Percentiles rank a stretch among this genome's conserved stretches.
Conservation (phyloP, 2,329 filamentous ascomycete genomes). For the Fusarium zealandicum region DNA sequence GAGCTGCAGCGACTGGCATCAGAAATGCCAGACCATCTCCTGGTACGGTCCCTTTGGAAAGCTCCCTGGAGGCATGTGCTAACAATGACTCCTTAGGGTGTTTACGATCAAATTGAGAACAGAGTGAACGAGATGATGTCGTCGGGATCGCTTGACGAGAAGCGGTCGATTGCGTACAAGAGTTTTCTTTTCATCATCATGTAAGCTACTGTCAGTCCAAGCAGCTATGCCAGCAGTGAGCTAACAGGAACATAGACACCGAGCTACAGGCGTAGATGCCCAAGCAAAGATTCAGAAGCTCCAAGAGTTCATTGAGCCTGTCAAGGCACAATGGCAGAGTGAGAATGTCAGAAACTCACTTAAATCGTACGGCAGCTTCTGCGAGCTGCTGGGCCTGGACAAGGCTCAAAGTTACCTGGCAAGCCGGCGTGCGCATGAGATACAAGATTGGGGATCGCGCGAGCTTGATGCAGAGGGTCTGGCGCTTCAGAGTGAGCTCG, state of each 20-base stretch:
- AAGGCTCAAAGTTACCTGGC: constrained; percentile 83
- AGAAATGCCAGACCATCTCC: constrained; percentile 89
- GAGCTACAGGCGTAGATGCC: constrained; percentile 76
- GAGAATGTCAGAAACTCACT: constrained; percentile 72
- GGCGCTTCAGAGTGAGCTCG: constrained; percentile 78
- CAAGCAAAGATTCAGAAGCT: constrained; percentile 75
- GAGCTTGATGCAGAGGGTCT: constrained; percentile 81
- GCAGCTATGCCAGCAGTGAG: not conserved
- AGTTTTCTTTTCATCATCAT: constrained; percentile 95
- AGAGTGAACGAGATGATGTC: constrained; percentile 83
- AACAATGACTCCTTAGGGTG: constrained; percentile 57
- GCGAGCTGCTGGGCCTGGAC: constrained; percentile 77
- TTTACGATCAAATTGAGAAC: constrained; percentile 85
- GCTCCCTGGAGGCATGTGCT: constrained; percentile 3
- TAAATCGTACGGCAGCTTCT: constrained; percentile 81
- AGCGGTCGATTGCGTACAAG: constrained; percentile 83
- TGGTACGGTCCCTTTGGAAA: constrained; percentile 56
- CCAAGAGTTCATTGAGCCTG: constrained; percentile 79
- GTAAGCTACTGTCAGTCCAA: constrained; percentile 51
- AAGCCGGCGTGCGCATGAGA: constrained; percentile 73
- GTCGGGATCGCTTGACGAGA: constrained; percentile 77
- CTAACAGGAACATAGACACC: constrained; percentile 65
- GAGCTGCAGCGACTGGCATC: constrained; percentile 89
- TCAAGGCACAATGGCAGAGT: constrained; percentile 81
- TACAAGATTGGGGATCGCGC: constrained; percentile 83